These are phyloP conservation scores for Blyttiomyces sp. DNA, from an alignment of 371 early-diverging fungal species.

Conservation along the genomic window DNA sequence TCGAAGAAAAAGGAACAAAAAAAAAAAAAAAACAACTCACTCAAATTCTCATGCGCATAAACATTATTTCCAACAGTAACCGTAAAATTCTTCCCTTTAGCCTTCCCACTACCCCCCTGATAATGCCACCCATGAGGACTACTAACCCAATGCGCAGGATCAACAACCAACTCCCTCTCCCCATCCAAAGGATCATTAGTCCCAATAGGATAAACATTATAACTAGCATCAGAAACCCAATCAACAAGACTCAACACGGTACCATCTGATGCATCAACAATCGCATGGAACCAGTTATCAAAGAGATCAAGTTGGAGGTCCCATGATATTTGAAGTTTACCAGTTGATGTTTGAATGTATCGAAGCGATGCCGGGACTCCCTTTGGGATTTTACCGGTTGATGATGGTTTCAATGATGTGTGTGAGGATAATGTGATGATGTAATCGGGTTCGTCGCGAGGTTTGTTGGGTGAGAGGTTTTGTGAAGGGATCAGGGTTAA, in stretches of 20 bases:
- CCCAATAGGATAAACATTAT: conserved; percentile 85
- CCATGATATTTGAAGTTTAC: conserved; percentile 63
- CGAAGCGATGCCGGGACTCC: conserved; percentile 34
- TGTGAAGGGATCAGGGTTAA: too few relatives aligned
- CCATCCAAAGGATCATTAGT: conserved; percentile 76
- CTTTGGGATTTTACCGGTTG: neutral
- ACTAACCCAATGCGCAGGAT: conserved; percentile 72
- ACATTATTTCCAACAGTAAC: conserved; percentile 81
- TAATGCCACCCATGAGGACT: conserved; percentile 63
- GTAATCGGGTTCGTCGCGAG: too few relatives aligned
- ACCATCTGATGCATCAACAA: conserved; percentile 63
- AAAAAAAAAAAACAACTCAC: conserved; percentile 11
- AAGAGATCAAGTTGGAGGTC: conserved; percentile 84
- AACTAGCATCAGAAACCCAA: conserved; percentile 79
- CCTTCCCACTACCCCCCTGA: conserved; percentile 3
- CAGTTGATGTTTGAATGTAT: conserved; percentile 26
- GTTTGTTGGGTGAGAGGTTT: too few relatives aligned
- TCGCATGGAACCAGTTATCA: conserved; percentile 87
- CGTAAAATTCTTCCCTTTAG: conserved; percentile 46
- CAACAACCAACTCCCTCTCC: conserved; percentile 55
- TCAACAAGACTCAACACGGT: conserved; percentile 73
- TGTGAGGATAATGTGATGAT: too few relatives aligned
- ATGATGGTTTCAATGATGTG: conserved; percentile 7
- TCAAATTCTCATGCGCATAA: conserved; percentile 65
- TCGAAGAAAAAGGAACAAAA: neutral